Evolutionary conservation across 495 filamentous ascomycete species (phyloP).

Genomic region (Tetracladium setigerum): DNA sequence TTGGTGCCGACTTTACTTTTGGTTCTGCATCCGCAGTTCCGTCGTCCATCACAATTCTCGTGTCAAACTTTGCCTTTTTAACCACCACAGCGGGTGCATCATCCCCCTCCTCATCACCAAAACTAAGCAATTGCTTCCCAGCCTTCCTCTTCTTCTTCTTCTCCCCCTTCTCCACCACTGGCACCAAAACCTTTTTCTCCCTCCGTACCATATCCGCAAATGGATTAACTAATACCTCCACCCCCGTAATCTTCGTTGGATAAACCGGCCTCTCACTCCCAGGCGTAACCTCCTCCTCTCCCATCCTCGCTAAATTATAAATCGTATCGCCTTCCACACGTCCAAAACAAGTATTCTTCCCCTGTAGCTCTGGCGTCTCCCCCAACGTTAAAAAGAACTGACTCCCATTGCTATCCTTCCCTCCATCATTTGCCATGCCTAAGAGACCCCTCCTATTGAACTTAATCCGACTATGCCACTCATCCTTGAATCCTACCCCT

Average conservation of each 20-base stretch:
- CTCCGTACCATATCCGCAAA: slow-evolving; percentile 81
- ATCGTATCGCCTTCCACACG: slow-evolving; percentile 89
- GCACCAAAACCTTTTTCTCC: slow-evolving; percentile 34
- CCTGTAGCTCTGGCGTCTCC: slow-evolving; percentile 74
- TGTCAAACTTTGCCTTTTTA: slow-evolving; percentile 90
- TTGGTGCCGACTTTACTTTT: slow-evolving; percentile 26
- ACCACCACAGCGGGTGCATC: slow-evolving; percentile 46
- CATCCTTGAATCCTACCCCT: slow-evolving; percentile 69
- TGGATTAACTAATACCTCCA: slow-evolving; percentile 84
- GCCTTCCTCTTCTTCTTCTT: slow-evolving; percentile 69
- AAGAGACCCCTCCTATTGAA: slow-evolving; percentile 88
- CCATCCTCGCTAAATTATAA: slow-evolving; percentile 90
- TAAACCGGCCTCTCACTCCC: slow-evolving; percentile 81
- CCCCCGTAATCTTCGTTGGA: slow-evolving; percentile 67
- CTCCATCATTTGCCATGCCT: slow-evolving; percentile 84
- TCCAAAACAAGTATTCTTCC: slow-evolving; percentile 90
- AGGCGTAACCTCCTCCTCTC: slow-evolving; percentile 77
- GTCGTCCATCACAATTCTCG: slow-evolving; percentile 64
- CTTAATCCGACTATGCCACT: slow-evolving; percentile 84
- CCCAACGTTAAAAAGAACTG: slow-evolving; percentile 95
- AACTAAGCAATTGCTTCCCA: slow-evolving; percentile 78
- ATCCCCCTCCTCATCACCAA: slow-evolving; percentile 81
- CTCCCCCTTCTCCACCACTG: slow-evolving; percentile 29
- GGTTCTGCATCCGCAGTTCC: slow-evolving; percentile 23
- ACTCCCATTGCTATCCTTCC: slow-evolving; percentile 72